Conservation (phyloP, 768 basidiomycete genomes). For the Phallus indusiatus region DNA sequence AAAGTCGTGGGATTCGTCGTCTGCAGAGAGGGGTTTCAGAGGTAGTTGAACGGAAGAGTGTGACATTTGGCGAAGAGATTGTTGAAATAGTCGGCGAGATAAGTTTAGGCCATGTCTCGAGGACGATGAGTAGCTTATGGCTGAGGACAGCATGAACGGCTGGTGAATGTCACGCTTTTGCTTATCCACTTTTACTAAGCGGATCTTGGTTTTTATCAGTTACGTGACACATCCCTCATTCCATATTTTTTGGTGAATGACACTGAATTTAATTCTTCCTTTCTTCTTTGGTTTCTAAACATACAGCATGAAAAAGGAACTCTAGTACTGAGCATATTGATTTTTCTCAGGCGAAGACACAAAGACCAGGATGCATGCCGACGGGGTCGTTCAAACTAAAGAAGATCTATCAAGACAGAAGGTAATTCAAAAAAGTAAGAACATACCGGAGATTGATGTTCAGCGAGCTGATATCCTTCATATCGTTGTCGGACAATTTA, state of each 20-base stretch:
- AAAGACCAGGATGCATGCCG: slow-evolving; percentile 54
- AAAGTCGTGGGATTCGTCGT: slow-evolving; percentile 51
- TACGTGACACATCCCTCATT: too few relatives aligned
- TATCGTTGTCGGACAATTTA: slow-evolving; percentile 47
- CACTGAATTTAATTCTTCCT: too few relatives aligned
- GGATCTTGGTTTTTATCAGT: background rate
- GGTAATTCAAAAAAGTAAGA: background rate
- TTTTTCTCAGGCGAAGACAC: slow-evolving; percentile 55
- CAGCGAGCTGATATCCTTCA: slow-evolving; percentile 46
- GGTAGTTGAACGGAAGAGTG: slow-evolving; percentile 28
- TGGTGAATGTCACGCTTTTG: too few relatives aligned
- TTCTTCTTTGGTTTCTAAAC: too few relatives aligned
- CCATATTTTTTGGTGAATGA: too few relatives aligned
- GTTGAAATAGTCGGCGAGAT: background rate
- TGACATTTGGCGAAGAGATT: background rate
- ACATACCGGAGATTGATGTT: slow-evolving; percentile 54
- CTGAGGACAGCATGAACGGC: background rate
- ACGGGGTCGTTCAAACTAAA: slow-evolving; percentile 61
- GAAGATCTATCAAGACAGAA: slow-evolving; percentile 2
- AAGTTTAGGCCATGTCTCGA: background rate
- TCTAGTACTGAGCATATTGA: background rate
- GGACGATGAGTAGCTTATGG: background rate
- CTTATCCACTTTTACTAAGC: background rate
- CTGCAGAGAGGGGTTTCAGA: slow-evolving; percentile 45
- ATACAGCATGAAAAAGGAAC: too few relatives aligned